Evolutionary conservation across 306 rosid genomes (phyloP), one percentile per base, ranked within the genome.

Genomic region (Quillaja saponaria): DNA sequence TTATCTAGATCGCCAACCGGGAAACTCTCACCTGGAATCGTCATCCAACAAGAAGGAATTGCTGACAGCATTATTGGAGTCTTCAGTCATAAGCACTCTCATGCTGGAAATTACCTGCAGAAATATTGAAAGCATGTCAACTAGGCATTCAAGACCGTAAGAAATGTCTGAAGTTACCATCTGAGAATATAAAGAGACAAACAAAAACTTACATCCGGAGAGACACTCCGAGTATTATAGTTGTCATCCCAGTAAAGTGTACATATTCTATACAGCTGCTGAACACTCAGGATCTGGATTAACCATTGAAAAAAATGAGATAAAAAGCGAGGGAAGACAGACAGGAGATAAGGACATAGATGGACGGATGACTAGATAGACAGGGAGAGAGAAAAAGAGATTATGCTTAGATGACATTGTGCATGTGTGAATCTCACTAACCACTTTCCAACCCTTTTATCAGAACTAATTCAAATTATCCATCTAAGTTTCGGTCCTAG

Each of bases 41-140:
- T 94, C 99, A 69, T 94, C 99, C 84, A 94, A 79, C 81, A 94
- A 81, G 89, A 90, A 94, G 74, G 99, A 90, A 81, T 86, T 95
- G 74, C 96, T 88, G 41, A 61, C 95, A 58, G 99, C 87, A 77
- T 85, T 82, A 71, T 90, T 94, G 44, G 96, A 87, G 81, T 94
- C 99, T 87, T 94, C 99, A 0, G 97, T 80, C 99, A 94, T 94
- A 59, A 94, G 99, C 60, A 94, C 88, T 72, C 81, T 94, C 99
- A 94, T 94, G 76, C 90, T 87, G 39, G 91, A 78, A 76, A 94
- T 86, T 69, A 94, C 99, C 99, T 94, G 87, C 44, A 60, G 55
- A 55, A 60, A 71, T 71, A 73, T 55, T 40, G 38, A 63, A 69
- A 13, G 57, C 28, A 21, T 16, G 71, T 57, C 42, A 62, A 60